Evolutionary conservation across 2,329 filamentous ascomycete species (phyloP), one percentile per base, ranked within the genome.

Genomic region (Phialophora macrospora): DNA sequence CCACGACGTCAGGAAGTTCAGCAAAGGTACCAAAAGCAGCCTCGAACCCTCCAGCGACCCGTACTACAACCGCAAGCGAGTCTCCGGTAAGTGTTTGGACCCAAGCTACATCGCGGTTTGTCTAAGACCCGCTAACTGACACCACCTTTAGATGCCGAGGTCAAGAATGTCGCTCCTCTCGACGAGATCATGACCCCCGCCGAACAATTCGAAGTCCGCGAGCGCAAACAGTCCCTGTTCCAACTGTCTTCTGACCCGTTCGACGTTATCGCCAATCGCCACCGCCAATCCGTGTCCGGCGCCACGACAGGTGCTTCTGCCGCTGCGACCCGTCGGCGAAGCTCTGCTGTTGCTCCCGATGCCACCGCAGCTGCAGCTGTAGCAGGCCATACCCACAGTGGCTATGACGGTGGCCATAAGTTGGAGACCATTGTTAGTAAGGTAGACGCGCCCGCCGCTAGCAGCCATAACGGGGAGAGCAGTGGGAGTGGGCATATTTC

Each of bases 311-410:
- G 67, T 34, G 70, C 66, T 2, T 69, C 67, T 9, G 69, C 69
- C 12, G 69, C 67, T 11, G 65, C 65, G 12, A 70, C 65, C 12
- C 65, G 70, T 24, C 69, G 70, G 20, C 67, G 69, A 54, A 71
- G 69, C 52, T 72, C 70, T 12, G 70, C 70, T n/a, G 65, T 71
- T 11, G 70, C 69, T 9, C 70, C 70, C 12, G 70, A 71, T 44
- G 65, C 60, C 22, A 44, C 17, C 7, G 60, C 34, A 17, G 58
- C 49, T 7, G 61, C 69, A 26, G 51, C 64, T 17, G 48, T 41
- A 11, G 49, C 59, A 2, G 48, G 55, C 54, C 60, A 60, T 44
- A 9, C 17, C 8, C 66, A 68, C 51, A 67, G 61, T 49, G 66
- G 68, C 14, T 70, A 68, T 28, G 64, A 68, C 38, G 67, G 65